Evolutionary conservation across 1,284 basidiomycete genomes (phyloP), one percentile per base, ranked within the genome.

Genomic region (Austropuccinia psidii): DNA sequence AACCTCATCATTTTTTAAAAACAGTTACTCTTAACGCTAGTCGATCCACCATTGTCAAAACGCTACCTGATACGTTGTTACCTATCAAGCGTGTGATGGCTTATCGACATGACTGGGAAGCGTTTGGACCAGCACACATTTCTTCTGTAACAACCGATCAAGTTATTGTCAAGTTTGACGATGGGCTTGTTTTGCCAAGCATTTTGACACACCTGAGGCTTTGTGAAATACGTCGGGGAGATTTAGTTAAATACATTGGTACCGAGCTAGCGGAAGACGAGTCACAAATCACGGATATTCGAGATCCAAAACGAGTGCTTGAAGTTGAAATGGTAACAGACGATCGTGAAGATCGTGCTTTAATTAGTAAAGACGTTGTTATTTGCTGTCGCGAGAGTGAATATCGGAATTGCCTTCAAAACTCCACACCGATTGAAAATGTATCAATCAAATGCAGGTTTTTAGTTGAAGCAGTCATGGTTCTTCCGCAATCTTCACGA

Each of bases 231-330:
- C 13, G 41, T 11, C 24, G 27, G 33, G 68, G 68, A 2, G 68
- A 72, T 72, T 0, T 72, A 35, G 68, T 72, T 11, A 37, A 52
- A 60, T 72, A 72, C 33, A 60, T 72, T 21, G 68, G 68, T 9
- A 37, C 54, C 1, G 55, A 60, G 4, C 47, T 72, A 7, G 57
- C 45, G 13, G 68, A 62, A 2, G 55, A 37, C 3, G 68, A 72
- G 39, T 61, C 68, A 19, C 68, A 72, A 47, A 19, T 31, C 21
- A 72, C 57, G 24, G 35, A 9, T 2, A 41, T 61, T 8, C 24
- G 68, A 21, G 9, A 45, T 2, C 41, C 55, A 2, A 60, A 61
- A 37, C 45, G 55, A 13, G 68, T 72, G 0, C 7, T 72, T 11
- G 21, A 45, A 47, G 43, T 61, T 21, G 55, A 61, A n/a, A 35